Conservation (phyloP, 169 alveolate species). For the Plasmodium ovale region DNA sequence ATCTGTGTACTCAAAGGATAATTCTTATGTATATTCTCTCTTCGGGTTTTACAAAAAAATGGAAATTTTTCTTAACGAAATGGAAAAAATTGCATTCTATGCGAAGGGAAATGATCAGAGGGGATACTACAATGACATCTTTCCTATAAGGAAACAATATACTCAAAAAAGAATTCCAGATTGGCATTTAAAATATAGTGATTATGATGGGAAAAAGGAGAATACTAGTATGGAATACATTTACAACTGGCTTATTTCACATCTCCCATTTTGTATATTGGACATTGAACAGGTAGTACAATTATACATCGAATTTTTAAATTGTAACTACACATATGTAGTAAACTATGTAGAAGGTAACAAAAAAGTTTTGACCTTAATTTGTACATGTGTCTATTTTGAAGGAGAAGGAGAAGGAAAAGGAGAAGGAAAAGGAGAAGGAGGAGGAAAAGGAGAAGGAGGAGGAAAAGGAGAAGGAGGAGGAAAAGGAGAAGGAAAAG, state of each 20-base stretch:
- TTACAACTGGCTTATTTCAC: background rate
- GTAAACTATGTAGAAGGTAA: conserved; percentile 7
- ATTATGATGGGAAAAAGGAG: too few relatives aligned
- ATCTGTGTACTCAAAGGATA: conserved; percentile 9
- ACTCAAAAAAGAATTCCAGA: too few relatives aligned
- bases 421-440: too few relatives aligned
- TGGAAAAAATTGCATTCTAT: too few relatives aligned
- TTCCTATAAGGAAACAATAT: background rate
- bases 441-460: too few relatives aligned
- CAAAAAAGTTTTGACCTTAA: conserved; percentile 4
- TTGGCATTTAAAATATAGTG: too few relatives aligned
- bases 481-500: too few relatives aligned
- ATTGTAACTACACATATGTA: background rate
- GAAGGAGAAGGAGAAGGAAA: background rate
- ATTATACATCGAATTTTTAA: conserved; percentile 9
- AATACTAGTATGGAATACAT: background rate
- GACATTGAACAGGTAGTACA: background rate
- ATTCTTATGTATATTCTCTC: background rate
- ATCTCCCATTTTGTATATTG: background rate
- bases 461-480: too few relatives aligned
- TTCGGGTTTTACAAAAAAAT: conserved; percentile 8
- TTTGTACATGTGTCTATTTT: background rate
- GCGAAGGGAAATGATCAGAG: background rate
- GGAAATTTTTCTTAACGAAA: background rate
- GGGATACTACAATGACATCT: background rate